Evolutionary conservation across 2,329 filamentous ascomycete genomes (phyloP).

Genomic region (Ceratocystis papillata): DNA sequence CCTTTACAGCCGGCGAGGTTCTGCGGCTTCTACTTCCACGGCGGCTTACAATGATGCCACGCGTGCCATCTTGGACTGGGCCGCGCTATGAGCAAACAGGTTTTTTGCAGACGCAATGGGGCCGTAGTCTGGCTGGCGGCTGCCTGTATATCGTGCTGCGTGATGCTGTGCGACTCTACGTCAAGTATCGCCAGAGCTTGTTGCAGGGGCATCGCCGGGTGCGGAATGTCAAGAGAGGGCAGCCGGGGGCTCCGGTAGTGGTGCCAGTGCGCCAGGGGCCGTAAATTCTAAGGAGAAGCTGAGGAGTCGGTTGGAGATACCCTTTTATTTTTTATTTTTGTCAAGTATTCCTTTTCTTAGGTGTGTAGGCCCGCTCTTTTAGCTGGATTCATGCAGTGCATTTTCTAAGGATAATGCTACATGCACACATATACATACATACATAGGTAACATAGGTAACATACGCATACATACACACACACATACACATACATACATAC

Average conservation of each 20-base stretch:
- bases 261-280: neutral
- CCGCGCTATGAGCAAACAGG: slow-evolving; percentile 40
- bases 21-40: slow-evolving; percentile 58
- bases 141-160: slow-evolving; percentile 81
- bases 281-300: neutral
- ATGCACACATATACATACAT: neutral
- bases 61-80: slow-evolving; percentile 21
- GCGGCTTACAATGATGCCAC: slow-evolving; percentile 48
- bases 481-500: neutral
- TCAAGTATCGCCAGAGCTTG: slow-evolving; percentile 51
- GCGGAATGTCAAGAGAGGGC: slow-evolving; percentile 35
- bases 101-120: slow-evolving; percentile 76
- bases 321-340: neutral
- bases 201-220: slow-evolving; percentile 45
- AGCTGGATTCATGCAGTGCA: neutral
- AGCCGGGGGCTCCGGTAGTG: neutral
- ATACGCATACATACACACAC: neutral
- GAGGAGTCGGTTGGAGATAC: slow-evolving; percentile 3
- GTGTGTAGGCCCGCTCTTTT: no score
- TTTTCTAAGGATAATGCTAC: neutral
- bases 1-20: slow-evolving; percentile 64
- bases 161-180: slow-evolving; percentile 50
- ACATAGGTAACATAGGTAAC: neutral
- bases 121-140: slow-evolving; percentile 76
- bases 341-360: neutral